Base-by-base conservation (phyloP, 1,284 basidiomycete species). In the Cryptococcus sp. region DNA sequence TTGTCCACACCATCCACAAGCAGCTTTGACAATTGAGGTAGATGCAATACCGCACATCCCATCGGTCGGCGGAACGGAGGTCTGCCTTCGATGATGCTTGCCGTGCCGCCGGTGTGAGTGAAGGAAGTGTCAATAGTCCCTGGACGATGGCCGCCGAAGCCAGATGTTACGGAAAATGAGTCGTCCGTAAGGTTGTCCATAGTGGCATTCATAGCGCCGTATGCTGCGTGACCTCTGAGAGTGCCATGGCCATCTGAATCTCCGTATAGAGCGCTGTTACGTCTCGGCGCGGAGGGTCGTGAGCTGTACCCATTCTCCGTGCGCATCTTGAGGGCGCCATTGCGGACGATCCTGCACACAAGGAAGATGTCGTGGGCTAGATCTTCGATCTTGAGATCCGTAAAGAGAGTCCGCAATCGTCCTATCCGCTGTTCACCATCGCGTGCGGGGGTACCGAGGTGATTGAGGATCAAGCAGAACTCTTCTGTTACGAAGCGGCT, bases 401-500 rank as follows among this genome's bases (percentile, higher is more conserved):
- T 88, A 78, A 98, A 99, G 17, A 98, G 81, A 0, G 93, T 92
- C 47, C 89, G 86, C 27, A 92, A 86, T 46, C 85, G 85, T 17
- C 77, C 75, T 3, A 80, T 49, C 4, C 75, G 64, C 13, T 68
- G 63, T 54, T 77, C 73, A 0, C 87, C 85, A 68, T 93, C 87
- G 8, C 88, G 85, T 6, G 88, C 86, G 11, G 91, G 85, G 23
- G 89, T 88, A 10, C 94, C 94, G 60, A 93, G 90, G 78, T 94
- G 91, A 75, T 95, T 94, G 27, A 98, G 84, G 41, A 95, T 81
- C 19, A 87, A 87, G 70, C 90, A 94, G 72, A 89, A 96, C 22
- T 98, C 95, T 77, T 99, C 95, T 0, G 93, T 95, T 47, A 98
- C 85, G 76, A 96, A 97, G 43, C 90, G 87, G 8, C 70, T 70